phyloP scores from a whole-genome alignment of 768 basidiomycete species.

The Amanita inopinata region DNA sequence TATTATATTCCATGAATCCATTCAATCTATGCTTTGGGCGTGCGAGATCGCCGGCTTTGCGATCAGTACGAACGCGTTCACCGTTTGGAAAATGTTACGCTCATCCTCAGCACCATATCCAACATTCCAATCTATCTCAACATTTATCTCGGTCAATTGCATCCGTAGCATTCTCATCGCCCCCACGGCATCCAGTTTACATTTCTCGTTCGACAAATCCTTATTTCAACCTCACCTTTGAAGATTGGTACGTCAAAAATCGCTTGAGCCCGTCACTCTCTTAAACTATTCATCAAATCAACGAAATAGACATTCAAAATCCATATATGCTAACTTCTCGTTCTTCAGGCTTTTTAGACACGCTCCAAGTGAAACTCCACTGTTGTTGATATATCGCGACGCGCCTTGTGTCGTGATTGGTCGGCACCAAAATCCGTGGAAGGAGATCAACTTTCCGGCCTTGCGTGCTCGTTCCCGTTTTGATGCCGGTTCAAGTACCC shows the following conservation, averaged over 20 bases:
- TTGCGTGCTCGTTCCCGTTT: slow-evolving; percentile 27
- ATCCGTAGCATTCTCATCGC: not conserved
- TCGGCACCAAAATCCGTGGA: slow-evolving; percentile 97
- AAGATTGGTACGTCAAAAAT: slow-evolving; percentile 66
- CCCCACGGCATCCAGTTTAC: slow-evolving; percentile 44
- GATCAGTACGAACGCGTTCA: not conserved
- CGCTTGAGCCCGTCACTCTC: not conserved
- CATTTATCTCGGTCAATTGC: not conserved
- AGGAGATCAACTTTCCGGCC: slow-evolving; percentile 74
- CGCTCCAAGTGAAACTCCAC: slow-evolving; percentile 51
- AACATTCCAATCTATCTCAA: not conserved
- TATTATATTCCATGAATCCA: too few relatives aligned
- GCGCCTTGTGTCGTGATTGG: slow-evolving; percentile 87
- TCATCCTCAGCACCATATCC: not conserved
- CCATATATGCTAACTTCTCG: not conserved
- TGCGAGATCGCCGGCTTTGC: not conserved
- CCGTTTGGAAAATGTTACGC: not conserved
- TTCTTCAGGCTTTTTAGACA: slow-evolving; percentile 53
- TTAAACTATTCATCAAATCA: too few relatives aligned
- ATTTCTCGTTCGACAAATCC: slow-evolving; percentile 74
- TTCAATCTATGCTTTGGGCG: not conserved
- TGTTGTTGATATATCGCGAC: slow-evolving; percentile 85
- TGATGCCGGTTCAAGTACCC: not conserved
- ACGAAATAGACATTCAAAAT: too few relatives aligned
- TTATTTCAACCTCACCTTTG: slow-evolving; percentile 82